Conservation (phyloP, 805 yeast genomes). For the Cyberlindnera veronae region DNA sequence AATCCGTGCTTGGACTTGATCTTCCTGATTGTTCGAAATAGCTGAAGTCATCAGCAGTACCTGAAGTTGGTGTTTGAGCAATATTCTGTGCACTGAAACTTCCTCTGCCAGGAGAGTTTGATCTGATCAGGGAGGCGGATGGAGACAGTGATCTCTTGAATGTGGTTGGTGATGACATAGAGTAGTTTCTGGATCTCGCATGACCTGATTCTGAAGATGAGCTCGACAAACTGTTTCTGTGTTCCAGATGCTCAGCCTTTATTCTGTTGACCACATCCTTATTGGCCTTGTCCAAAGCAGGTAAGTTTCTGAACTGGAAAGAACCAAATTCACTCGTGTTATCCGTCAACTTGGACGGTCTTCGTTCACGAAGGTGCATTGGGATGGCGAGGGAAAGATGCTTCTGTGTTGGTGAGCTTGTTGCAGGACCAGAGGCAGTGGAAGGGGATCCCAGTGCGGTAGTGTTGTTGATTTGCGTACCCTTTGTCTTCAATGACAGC, state of each 20-base stretch:
- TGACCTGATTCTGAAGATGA: constrained; percentile 34
- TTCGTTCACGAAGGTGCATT: constrained; percentile 60
- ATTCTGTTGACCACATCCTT: constrained; percentile 87
- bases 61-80: constrained; percentile 27
- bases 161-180: constrained; percentile 33
- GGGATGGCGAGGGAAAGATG: constrained; percentile 48
- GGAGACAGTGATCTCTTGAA: constrained; percentile 49
- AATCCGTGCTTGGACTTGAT: constrained; percentile 32
- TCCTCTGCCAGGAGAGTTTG: constrained; percentile 32
- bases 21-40: constrained; percentile 30
- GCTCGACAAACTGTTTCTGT: constrained; percentile 35
- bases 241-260: constrained; percentile 69
- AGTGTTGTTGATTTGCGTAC: constrained; percentile 9
- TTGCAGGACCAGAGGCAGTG: constrained; percentile 27
- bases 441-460: constrained; percentile 29
- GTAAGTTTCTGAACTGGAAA: constrained; percentile 82
- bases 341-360: constrained; percentile 70
- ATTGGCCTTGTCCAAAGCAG: constrained; percentile 89
- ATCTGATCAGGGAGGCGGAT: constrained; percentile 27
- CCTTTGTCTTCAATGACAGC: constrained; percentile 3
- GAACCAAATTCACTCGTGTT: constrained; percentile 77
- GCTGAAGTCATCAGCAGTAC: constrained; percentile 28
- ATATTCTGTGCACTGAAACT: constrained; percentile 17
- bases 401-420: constrained; percentile 33
- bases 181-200: constrained; percentile 29